phyloP scores from a whole-genome alignment of 257 asterid species.

The Catharanthus roseus region DNA sequence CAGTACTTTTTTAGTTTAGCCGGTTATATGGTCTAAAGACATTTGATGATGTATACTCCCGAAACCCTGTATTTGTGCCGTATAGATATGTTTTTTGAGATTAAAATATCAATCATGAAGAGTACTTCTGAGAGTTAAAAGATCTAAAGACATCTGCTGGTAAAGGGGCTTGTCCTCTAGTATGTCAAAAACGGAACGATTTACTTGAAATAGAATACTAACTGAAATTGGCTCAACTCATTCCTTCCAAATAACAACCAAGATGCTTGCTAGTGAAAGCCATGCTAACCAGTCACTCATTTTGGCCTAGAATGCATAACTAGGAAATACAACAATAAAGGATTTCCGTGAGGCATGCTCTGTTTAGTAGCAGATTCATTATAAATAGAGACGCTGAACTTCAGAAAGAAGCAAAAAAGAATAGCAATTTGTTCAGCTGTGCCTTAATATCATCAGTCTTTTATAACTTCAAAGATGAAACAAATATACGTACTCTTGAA shows the following conservation, averaged over 20 bases:
- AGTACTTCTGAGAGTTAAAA: neutral
- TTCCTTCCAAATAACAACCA: neutral
- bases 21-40: neutral
- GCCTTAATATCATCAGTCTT: neutral
- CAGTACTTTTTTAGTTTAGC: neutral
- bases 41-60: too few relatives aligned
- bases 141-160: neutral
- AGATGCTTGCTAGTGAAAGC: neutral
- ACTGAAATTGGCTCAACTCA: neutral
- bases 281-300: neutral
- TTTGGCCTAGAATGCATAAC: neutral
- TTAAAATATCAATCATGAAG: neutral
- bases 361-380: neutral
- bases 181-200: neutral
- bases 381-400: neutral
- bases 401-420: neutral
- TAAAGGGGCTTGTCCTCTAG: neutral
- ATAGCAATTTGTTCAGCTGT: neutral
- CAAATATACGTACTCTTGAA: neutral
- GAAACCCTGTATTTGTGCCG: neutral
- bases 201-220: neutral
- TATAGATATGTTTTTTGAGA: neutral
- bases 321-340: neutral
- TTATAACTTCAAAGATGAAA: neutral
- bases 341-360: neutral